Evolutionary conservation across 1,139 yeast genomes (phyloP).

Genomic region (Wickerhamiella pararugosa): DNA sequence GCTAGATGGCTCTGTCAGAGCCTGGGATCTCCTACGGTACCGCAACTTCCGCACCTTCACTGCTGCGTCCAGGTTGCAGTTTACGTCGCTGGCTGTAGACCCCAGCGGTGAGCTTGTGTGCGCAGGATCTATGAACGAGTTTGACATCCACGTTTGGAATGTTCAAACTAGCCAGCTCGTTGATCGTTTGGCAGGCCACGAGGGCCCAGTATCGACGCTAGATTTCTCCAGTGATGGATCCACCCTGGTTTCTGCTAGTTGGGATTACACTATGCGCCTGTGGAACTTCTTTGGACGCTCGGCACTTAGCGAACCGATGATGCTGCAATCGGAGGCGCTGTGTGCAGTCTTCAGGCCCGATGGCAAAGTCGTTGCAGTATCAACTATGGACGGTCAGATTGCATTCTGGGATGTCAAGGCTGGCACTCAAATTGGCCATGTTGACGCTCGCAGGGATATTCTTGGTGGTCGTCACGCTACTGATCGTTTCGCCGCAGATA

Average conservation of each 20-base stretch:
- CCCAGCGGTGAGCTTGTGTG: slow-evolving; percentile 96
- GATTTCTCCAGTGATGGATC: slow-evolving; percentile 71
- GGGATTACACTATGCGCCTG: slow-evolving; percentile 89
- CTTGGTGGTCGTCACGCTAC: slow-evolving; percentile 72
- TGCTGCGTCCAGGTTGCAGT: slow-evolving; percentile 77
- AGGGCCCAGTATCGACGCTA: slow-evolving; percentile 84
- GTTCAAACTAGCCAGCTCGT: slow-evolving; percentile 88
- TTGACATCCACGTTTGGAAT: slow-evolving; percentile 90
- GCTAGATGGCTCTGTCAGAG: slow-evolving; percentile 90
- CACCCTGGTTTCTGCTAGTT: slow-evolving; percentile 76
- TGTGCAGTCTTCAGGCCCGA: slow-evolving; percentile 80
- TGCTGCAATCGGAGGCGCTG: slow-evolving; percentile 72
- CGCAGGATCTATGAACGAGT: slow-evolving; percentile 86
- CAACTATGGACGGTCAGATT: slow-evolving; percentile 81
- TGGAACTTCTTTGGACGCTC: slow-evolving; percentile 82
- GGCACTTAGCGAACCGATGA: slow-evolving; percentile 79
- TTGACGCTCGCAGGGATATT: slow-evolving; percentile 79
- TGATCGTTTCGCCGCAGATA: slow-evolving; percentile 69
- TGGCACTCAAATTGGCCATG: slow-evolving; percentile 66
- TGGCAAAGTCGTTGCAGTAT: slow-evolving; percentile 75
- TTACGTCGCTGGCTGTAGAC: slow-evolving; percentile 81
- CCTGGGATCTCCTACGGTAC: slow-evolving; percentile 88
- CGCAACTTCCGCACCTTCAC: slow-evolving; percentile 92
- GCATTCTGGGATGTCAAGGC: slow-evolving; percentile 69
- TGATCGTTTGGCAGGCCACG: slow-evolving; percentile 83